A percentile compares a stretch with the other conserved stretches of the same genome.
phyloP scores from a whole-genome alignment of 306 rosid genomes.

The Herpetospermum pedunculosum region DNA sequence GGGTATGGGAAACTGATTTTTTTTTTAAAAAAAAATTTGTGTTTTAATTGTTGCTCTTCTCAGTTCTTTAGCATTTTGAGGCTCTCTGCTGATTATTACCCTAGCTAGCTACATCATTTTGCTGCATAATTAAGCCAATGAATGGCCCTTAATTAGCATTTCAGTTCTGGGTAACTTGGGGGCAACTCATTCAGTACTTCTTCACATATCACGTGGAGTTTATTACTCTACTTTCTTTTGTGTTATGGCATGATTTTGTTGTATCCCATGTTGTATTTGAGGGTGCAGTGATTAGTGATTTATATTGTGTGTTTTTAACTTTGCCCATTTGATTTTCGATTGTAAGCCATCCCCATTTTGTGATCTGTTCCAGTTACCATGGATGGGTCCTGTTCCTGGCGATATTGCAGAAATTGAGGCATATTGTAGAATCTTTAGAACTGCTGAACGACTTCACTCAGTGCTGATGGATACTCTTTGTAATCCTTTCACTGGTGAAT shows the following conservation, averaged over 20 bases:
- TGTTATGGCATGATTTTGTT: neutral
- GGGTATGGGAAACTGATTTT: too few relatives aligned
- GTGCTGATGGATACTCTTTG: conserved; percentile 72
- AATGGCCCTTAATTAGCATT: neutral
- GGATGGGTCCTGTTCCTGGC: conserved; percentile 88
- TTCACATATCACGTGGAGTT: neutral
- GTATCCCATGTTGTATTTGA: neutral
- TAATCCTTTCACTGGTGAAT: conserved; percentile 67
- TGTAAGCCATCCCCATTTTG: conserved; percentile 32
- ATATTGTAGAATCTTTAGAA: conserved; percentile 82
- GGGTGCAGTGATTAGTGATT: neutral
- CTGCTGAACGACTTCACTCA: conserved; percentile 56
- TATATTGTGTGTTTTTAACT: conserved; percentile 14
- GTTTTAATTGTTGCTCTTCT: neutral
- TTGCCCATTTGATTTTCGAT: conserved; percentile 13
- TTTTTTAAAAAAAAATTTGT: too few relatives aligned
- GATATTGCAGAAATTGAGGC: conserved; percentile 98
- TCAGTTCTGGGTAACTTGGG: neutral
- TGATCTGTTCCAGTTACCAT: conserved; percentile 32
- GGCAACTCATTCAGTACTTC: neutral
- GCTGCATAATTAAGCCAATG: neutral
- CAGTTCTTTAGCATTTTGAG: neutral
- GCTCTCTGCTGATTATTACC: neutral
- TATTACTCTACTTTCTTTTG: neutral
- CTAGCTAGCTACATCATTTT: too few relatives aligned